Percentiles rank a stretch among this genome's conserved stretches.
These are phyloP conservation scores for Diaporthe ilicicola DNA, from an alignment of 2,329 filamentous ascomycete genomes.

Conservation along the genomic window DNA sequence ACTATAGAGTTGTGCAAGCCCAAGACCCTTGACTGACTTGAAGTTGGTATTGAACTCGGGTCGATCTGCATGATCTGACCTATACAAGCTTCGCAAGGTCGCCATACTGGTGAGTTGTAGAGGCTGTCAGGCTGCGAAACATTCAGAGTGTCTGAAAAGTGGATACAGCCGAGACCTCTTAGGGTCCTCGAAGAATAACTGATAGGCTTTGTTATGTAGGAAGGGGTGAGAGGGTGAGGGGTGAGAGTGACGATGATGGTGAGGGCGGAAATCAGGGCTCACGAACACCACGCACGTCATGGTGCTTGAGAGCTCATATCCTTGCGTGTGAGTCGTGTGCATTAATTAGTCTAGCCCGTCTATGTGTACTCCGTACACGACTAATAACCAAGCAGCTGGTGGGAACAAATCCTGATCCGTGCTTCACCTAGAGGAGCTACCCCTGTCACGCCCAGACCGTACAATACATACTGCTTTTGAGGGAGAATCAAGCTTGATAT, in stretches of 20 bases:
- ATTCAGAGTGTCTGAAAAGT: conserved; percentile 15
- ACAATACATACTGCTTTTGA: not conserved
- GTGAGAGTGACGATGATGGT: not conserved
- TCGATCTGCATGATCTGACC: conserved; percentile 40
- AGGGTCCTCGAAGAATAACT: not conserved
- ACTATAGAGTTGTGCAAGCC: conserved; percentile 26
- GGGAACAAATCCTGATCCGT: conserved; percentile 9
- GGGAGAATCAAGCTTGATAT: not conserved
- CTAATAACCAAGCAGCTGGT: not conserved
- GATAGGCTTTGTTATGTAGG: conserved; percentile 3
- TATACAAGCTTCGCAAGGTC: conserved; percentile 43
- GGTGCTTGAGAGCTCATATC: conserved; percentile 10
- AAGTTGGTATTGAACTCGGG: conserved; percentile 47
- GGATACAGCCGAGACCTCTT: not conserved
- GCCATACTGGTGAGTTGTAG: conserved; percentile 42
- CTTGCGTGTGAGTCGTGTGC: conserved; percentile 19
- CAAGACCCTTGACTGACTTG: conserved; percentile 42
- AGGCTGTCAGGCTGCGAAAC: conserved; percentile 16
- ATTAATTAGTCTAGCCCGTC: not conserved
- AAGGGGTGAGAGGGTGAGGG: not conserved
- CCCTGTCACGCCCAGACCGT: not conserved
- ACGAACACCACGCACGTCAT: conserved; percentile 24
- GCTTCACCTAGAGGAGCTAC: conserved; percentile 17
- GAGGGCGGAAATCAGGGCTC: not conserved
- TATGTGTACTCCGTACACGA: not conserved